Evolutionary conservation across 2,329 filamentous ascomycete species (phyloP).

Genomic region (Aspergillus caelatus): DNA sequence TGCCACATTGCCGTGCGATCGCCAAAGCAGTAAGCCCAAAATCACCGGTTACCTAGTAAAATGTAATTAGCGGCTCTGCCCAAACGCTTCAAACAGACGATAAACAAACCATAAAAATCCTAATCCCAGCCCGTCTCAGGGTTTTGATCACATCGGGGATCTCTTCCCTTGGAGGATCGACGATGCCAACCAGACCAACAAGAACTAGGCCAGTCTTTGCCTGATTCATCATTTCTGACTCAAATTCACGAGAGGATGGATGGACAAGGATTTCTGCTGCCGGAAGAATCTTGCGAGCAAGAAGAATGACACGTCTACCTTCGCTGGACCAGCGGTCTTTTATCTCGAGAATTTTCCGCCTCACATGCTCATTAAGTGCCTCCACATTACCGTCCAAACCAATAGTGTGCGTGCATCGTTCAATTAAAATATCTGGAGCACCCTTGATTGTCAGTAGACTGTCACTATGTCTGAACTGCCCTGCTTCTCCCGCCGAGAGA

Average conservation of each 20-base stretch:
- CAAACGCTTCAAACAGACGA: conserved; percentile 4
- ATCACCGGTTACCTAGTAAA: conserved; percentile 66
- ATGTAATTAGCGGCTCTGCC: conserved; percentile 20
- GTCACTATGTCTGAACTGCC: conserved; percentile 9
- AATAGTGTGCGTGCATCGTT: conserved; percentile 62
- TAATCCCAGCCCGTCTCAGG: conserved; percentile 69
- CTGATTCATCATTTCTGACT: conserved; percentile 60
- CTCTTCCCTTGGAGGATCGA: conserved; percentile 63
- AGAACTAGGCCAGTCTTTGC: conserved; percentile 54
- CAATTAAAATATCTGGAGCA: conserved; percentile 72
- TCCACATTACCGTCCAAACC: conserved; percentile 58
- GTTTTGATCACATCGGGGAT: conserved; percentile 63
- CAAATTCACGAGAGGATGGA: conserved; percentile 54
- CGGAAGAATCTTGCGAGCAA: conserved; percentile 63
- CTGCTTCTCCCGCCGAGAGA: conserved; percentile 10
- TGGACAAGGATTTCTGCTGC: conserved; percentile 41
- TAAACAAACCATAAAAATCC: conserved; percentile 71
- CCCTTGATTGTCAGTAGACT: conserved; percentile 73
- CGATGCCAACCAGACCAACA: conserved; percentile 61
- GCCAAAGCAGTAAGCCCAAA: conserved; percentile 74
- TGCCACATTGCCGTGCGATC: conserved; percentile 72
- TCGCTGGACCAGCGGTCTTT: conserved; percentile 71
- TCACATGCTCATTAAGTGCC: conserved; percentile 50
- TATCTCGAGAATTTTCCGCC: conserved; percentile 53
- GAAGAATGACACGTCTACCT: conserved; percentile 68